Evolutionary conservation across 2,329 filamentous ascomycete genomes (phyloP).

Genomic region (Pseudogymnoascus sp.): DNA sequence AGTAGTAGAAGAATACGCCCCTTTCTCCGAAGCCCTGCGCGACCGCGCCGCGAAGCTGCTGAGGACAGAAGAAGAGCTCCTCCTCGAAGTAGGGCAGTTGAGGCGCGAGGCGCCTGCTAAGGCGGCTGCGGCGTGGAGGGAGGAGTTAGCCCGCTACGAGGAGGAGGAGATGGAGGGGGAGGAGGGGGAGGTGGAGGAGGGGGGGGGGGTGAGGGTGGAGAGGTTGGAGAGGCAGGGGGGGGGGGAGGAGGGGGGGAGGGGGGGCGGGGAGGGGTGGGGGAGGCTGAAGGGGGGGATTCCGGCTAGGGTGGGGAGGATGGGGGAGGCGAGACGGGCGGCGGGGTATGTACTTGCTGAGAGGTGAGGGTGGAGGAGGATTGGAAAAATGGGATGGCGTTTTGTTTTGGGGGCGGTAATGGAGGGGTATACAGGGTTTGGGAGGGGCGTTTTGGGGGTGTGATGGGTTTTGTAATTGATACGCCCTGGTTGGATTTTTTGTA

Average conservation of each 20-base stretch:
- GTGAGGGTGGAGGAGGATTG: not conserved
- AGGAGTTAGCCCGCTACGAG: slow-evolving; percentile 13
- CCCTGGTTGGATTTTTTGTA: not conserved
- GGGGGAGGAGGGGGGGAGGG: slow-evolving; percentile 39
- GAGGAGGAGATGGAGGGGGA: slow-evolving; percentile 15
- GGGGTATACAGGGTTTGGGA: not conserved
- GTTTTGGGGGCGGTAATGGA: not conserved
- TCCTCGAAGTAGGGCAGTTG: slow-evolving; percentile 50
- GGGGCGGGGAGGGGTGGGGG: slow-evolving; percentile 42
- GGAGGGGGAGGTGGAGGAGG: slow-evolving; percentile 10
- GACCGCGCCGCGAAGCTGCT: slow-evolving; percentile 51
- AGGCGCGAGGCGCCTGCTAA: slow-evolving; percentile 15
- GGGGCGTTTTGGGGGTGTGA: not conserved
- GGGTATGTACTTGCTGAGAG: slow-evolving; percentile 21
- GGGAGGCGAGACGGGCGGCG: slow-evolving; percentile 49
- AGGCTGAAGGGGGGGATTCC: slow-evolving; percentile 52
- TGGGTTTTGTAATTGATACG: not conserved
- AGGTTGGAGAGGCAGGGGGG: slow-evolving; percentile 38
- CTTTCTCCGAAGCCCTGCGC: slow-evolving; percentile 52
- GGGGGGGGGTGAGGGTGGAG: slow-evolving; percentile 25
- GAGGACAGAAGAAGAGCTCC: slow-evolving; percentile 53
- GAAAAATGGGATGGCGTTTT: not conserved
- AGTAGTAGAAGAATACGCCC: slow-evolving; percentile 42
- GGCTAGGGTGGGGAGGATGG: slow-evolving; percentile 54
- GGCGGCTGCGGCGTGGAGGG: slow-evolving; percentile 16